A percentile compares a stretch with the other conserved stretches of the same genome.
Evolutionary conservation across 2,329 filamentous ascomycete species (phyloP).

Genomic region (Paradendryphiella salina): DNA sequence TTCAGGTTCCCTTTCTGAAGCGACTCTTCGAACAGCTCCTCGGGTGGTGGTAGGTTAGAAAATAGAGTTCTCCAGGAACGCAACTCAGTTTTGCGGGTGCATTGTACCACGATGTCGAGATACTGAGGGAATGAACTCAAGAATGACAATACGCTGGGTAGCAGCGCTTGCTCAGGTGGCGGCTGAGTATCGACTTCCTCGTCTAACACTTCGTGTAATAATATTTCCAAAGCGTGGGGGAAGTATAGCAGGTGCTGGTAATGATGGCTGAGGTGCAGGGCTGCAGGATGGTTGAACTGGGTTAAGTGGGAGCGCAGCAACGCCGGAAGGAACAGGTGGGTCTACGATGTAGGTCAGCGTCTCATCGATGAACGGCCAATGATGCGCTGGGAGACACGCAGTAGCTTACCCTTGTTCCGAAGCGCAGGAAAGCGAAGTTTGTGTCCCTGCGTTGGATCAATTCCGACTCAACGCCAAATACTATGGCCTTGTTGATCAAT

Average conservation of each 20-base stretch:
- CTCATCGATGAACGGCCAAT: conserved; percentile 4
- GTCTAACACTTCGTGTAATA: conserved; percentile 90
- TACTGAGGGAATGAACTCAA: conserved; percentile 69
- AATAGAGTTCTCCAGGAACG: conserved; percentile 95
- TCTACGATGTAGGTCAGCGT: conserved; percentile 57
- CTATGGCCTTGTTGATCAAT: conserved; percentile 83
- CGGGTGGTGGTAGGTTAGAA: conserved; percentile 83
- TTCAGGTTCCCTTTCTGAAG: conserved; percentile 83
- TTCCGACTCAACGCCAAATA: conserved; percentile 89
- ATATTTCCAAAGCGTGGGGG: conserved; percentile 85
- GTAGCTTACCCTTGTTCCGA: conserved; percentile 75
- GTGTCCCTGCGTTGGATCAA: conserved; percentile 91
- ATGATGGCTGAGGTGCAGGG: conserved; percentile 78
- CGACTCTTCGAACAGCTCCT: conserved; percentile 91
- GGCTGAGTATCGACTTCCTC: conserved; percentile 80
- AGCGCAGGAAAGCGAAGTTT: conserved; percentile 86
- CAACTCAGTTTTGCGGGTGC: conserved; percentile 94
- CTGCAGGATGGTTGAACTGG: conserved; percentile 75
- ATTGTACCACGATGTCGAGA: conserved; percentile 93
- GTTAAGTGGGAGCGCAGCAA: conserved; percentile 78
- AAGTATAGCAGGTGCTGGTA: conserved; percentile 91
- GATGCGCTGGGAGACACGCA: conserved; percentile 4
- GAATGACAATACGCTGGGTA: conserved; percentile 58
- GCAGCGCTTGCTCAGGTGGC: conserved; percentile 52
- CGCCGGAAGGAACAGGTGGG: conserved; percentile 89